Percentiles rank a stretch among this genome's conserved stretches.
Evolutionary conservation across 106 monocot species (phyloP).

Genomic region (Dendrobium huoshanense): DNA sequence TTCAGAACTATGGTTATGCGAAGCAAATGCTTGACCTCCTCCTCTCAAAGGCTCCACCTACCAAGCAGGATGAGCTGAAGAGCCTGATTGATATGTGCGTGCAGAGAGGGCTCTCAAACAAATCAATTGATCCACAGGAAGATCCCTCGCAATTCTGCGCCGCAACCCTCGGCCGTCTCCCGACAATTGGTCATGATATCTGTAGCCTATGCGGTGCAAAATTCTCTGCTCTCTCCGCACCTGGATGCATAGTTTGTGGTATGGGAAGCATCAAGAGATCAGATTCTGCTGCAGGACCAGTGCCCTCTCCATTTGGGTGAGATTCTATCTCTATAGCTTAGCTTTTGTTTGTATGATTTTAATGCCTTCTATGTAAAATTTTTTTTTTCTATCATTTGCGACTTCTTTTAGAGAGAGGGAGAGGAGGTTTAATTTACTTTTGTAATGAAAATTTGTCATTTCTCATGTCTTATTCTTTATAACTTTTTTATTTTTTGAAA

Average conservation of each 20-base stretch:
- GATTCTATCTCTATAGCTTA: not conserved
- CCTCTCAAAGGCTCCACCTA: constrained; percentile 76
- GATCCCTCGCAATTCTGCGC: constrained; percentile 91
- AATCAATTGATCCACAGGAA: constrained; percentile 86
- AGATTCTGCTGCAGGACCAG: constrained; percentile 60
- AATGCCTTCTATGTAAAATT: no score
- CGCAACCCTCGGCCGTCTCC: constrained; percentile 80
- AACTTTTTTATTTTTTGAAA: no score
- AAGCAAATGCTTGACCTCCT: constrained; percentile 91
- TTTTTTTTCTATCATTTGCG: no score
- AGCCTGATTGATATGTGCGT: constrained; percentile 84
- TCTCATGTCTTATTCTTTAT: no score
- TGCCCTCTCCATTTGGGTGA: constrained; percentile 67
- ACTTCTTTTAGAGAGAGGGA: no score
- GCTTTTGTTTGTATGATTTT: not conserved
- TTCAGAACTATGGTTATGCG: constrained; percentile 81
- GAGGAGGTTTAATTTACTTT: no score
- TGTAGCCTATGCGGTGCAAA: constrained; percentile 87
- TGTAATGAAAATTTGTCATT: no score
- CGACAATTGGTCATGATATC: constrained; percentile 80
- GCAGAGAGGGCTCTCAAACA: constrained; percentile 72
- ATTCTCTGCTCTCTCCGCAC: constrained; percentile 82
- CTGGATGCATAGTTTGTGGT: constrained; percentile 93
- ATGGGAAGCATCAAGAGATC: constrained; percentile 98
- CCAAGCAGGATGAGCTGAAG: constrained; percentile 89